Base-by-base conservation (phyloP, 2,329 filamentous ascomycete genomes). In the Paecilomyces dactylethromorphus region DNA sequence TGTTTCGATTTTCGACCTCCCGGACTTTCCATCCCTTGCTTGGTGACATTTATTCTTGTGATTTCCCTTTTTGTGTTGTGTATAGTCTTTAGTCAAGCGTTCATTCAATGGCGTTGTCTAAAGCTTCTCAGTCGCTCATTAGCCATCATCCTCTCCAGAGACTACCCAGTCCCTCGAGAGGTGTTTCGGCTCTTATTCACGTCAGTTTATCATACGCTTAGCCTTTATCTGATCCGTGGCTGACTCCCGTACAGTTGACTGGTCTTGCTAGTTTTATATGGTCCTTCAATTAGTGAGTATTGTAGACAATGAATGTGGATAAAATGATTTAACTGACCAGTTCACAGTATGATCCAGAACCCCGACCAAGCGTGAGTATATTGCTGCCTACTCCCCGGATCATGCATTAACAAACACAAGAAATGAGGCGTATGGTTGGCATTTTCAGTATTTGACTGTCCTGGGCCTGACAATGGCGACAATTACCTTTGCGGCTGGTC, bases 361-460 rank as follows among this genome's bases (percentile, higher is more conserved):
- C 77, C 77, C 7, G 78, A 75, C 60, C 63, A 62, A 56, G 75
- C 74, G 76, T 78, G 66, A 67, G 73, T 63, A n/a, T 39, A 60
- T 29, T 15, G 13, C 29, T 18, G 18, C 51, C 53, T 31, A 26
- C 22, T 53, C 10, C n/a, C 22, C 45, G 32, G 24, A 18, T 35
- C 56, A 45, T 18, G 15, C 39, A 29, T 39, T 54, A 53, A 55
- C 55, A 31, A 29, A 12, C 15, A 7, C 24, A 59, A 84, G 79
- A 50, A 85, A 83, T 63, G 76, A 83, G 13, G 81, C 82, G 35
- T 87, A 84, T 70, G 85, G 85, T 64, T 87, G 84, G 84, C 84
- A 87, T 67, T 80, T 87, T 61, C 84, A 87, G 73, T 87, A 84
- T 67, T 76, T 87, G 22, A 87, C 85, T 60, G 84, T 86, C 64